These are phyloP conservation scores for Senna tora DNA, from an alignment of 306 rosid genomes.

Conservation along the genomic window DNA sequence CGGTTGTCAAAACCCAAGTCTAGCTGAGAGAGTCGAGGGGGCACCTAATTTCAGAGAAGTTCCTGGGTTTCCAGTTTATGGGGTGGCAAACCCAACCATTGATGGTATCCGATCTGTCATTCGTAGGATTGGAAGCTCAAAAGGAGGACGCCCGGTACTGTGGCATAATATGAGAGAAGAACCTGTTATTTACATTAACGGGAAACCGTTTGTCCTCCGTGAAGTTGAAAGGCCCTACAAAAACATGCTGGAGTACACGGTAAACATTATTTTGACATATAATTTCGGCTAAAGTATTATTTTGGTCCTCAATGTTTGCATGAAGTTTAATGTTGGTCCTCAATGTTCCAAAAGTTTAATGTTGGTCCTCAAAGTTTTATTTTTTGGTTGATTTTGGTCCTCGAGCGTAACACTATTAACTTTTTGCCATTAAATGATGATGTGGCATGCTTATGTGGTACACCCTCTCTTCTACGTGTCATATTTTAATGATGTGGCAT, in stretches of 20 bases:
- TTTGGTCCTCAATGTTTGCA: too few relatives aligned
- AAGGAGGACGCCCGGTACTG: conserved; percentile 68
- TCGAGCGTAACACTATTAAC: too few relatives aligned
- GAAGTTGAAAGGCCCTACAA: conserved; percentile 95
- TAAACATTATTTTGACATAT: conserved; percentile 40
- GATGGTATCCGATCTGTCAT: conserved; percentile 89
- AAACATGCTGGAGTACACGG: conserved; percentile 94
- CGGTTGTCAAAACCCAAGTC: conserved; percentile 70
- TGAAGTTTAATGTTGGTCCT: too few relatives aligned
- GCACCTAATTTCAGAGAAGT: conserved; percentile 93
- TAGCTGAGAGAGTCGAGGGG: conserved; percentile 86
- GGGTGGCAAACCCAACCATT: conserved; percentile 92
- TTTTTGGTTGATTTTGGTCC: too few relatives aligned
- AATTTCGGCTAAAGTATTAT: too few relatives aligned
- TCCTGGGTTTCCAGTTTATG: conserved; percentile 94
- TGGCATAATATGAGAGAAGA: conserved; percentile 99
- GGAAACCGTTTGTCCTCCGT: conserved; percentile 93
- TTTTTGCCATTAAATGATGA: too few relatives aligned
- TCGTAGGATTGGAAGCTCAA: conserved; percentile 66
- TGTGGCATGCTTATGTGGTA: too few relatives aligned
- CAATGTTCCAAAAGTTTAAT: too few relatives aligned
- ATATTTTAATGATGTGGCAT: too few relatives aligned
- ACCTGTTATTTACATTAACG: conserved; percentile 91
- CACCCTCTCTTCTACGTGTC: too few relatives aligned
- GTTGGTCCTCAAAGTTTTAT: too few relatives aligned